Evolutionary conservation across 768 basidiomycete species (phyloP), one percentile per base, ranked within the genome.

Genomic region (Sarcodon aspratus): DNA sequence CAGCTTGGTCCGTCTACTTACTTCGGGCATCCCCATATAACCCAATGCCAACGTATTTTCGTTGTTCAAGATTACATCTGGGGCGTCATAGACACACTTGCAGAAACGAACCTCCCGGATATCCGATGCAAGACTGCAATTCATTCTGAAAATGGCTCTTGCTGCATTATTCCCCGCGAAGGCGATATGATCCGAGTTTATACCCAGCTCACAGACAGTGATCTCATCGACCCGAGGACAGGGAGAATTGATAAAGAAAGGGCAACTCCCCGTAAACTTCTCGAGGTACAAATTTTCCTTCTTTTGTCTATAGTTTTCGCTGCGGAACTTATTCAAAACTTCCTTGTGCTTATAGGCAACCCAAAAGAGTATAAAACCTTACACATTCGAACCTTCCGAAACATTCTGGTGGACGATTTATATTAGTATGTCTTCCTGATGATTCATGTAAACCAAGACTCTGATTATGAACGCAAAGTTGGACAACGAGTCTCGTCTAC

Each of bases 41-140:
- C 21, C 21, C 21, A 27, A 27, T 27, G 5, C n/a, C 21, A 32
- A 27, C 21, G 33, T 27, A 38, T 21, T 33, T 35, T 11, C 18
- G 36, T 6, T 12, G 10, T n/a, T 27, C 69, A 65, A n/a, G 80
- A 89, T 47, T 82, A 75, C 50, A 71, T 90, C 17, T 92, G 89
- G 89, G 89, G 89, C 3, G 88, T 91, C 3, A 64, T 89, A 15
- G 89, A 78, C 59, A 64, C 69, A 33, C 51, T 70, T 6, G 73
- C 75, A 2, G 64, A 65, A 0, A 74, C 76, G 1, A 62, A 78
- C 59, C 76, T 80, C 53, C 77, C 78, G 0, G 78, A 80, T 56
- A 67, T 72, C 45, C 67, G 78, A 27, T 71, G 70, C 42, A 66
- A 67, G 45, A 63, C 65, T 34, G 69, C 71, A 8, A 66, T 80